Evolutionary conservation across 2,329 filamentous ascomycete species (phyloP).

Genomic region (Phialophora expanda): DNA sequence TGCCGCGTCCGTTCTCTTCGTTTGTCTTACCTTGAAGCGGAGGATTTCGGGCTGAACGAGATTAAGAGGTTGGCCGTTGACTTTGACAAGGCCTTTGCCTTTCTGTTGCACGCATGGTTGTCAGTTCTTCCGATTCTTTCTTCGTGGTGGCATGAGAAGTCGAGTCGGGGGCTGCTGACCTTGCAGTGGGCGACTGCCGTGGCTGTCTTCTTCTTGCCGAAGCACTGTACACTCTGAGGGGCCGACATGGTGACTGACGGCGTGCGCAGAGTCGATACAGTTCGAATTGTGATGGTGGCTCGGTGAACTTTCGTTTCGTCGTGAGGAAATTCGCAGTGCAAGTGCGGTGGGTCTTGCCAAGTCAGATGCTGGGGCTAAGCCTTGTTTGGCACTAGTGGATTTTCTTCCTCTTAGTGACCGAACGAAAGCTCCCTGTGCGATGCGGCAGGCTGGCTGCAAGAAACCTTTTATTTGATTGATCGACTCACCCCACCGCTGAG

Average conservation of each 20-base stretch:
- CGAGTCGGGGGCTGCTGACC: conserved; percentile 57
- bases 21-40: conserved; percentile 80
- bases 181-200: conserved; percentile 92
- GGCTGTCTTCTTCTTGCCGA: conserved; percentile 96
- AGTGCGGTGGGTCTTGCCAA: conserved; percentile 18
- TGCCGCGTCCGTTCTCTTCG: background rate
- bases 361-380: background rate
- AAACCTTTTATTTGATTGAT: background rate
- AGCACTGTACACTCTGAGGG: conserved; percentile 89
- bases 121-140: conserved; percentile 4
- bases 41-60: conserved; percentile 96
- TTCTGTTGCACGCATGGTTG: conserved; percentile 53
- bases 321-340: conserved; percentile 14
- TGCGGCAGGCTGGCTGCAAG: background rate
- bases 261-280: conserved; percentile 35
- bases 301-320: conserved; percentile 2
- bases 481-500: background rate
- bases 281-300: background rate
- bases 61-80: conserved; percentile 94
- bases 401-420: background rate
- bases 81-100: conserved; percentile 92
- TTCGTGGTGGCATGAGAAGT: background rate
- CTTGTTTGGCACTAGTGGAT: background rate
- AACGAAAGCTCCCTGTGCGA: background rate
- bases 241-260: conserved; percentile 69